Base-by-base conservation (phyloP, 768 basidiomycete genomes). In the Boletus sensibilis region DNA sequence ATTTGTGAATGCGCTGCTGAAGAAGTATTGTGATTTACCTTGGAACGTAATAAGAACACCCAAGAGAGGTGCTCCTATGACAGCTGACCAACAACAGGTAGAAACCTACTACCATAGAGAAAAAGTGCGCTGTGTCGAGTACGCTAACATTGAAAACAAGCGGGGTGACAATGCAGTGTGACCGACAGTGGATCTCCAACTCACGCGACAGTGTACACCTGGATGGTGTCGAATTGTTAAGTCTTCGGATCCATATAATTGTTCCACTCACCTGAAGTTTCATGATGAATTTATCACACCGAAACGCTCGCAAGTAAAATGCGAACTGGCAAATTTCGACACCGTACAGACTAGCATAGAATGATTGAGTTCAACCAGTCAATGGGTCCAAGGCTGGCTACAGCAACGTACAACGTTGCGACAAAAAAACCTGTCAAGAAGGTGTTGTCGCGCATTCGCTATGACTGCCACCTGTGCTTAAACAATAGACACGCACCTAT, bases 201-300 rank as follows among this genome's bases (percentile, higher is more conserved):
- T 38, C 47, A 61, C 60, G 27, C 41, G 29, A 55, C 29, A 12
- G 18, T 21, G 27, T 34, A 61, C 10, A 59, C 60, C 57, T 61
- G 25, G 21, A 41, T 4, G 40, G n/a, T 23, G 39, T n/a, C 20
- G 23, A 33, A 27, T 41, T 6, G 11, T 21, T 33, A 20, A 12
- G 23, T 29, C 46, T 11, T 25, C 25, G 6, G 2, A 50, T 21
- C 11, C 29, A 13, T 16, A 31, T 45, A 13, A 31, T 33, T 27
- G 20, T 23, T 23, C 25, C 27, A 33, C 39, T 2, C 27, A 55
- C 60, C 37, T 20, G 60, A n/a, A 59, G 21, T 33, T 52, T 59
- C 21, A 23, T 23, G 10, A 35, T n/a, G 50, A 25, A 14, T 12
- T n/a, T 40, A 46, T 55, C 60, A 12, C 13, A 6, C 9, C 7